These are phyloP conservation scores for Volvox reticuliferus DNA, from an alignment of 139 green algal species.

Conservation along the genomic window DNA sequence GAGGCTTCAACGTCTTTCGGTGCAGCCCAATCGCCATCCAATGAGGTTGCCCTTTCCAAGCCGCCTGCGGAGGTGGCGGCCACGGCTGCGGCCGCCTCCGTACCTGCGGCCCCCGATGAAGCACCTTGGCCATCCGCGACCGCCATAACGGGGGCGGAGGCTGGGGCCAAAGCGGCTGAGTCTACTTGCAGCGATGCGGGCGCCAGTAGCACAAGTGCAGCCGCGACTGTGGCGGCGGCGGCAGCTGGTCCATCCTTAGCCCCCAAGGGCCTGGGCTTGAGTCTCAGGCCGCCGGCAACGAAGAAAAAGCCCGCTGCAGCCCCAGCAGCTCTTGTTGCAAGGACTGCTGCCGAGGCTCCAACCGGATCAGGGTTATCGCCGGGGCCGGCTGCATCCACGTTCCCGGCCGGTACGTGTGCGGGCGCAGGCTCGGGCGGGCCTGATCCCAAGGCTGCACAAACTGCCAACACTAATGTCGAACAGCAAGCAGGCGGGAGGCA, in stretches of 20 bases:
- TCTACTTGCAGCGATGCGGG: too few species aligned
- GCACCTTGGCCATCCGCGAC: background rate
- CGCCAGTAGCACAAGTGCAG: background rate
- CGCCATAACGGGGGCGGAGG: background rate
- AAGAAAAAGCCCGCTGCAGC: slow-evolving; percentile 56
- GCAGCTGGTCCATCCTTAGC: background rate
- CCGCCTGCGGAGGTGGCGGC: background rate
- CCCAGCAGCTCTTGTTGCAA: background rate
- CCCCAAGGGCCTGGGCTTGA: slow-evolving; percentile 47
- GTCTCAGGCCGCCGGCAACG: slow-evolving; percentile 41
- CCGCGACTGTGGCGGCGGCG: background rate
- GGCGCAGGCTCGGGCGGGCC: background rate
- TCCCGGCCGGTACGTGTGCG: background rate
- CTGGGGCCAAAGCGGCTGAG: background rate
- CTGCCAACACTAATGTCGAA: too few species aligned
- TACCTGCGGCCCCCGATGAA: background rate
- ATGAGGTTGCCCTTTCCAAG: background rate
- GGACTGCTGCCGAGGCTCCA: background rate
- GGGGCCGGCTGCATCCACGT: background rate
- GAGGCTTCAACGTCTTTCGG: too few species aligned
- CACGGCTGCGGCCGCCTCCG: background rate
- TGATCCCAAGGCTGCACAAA: background rate
- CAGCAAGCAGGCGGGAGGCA: background rate
- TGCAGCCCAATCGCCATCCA: background rate
- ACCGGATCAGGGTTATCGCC: background rate